Evolutionary conservation across 2,329 filamentous ascomycete species (phyloP).

Genomic region (Amesomyces nigricolor): DNA sequence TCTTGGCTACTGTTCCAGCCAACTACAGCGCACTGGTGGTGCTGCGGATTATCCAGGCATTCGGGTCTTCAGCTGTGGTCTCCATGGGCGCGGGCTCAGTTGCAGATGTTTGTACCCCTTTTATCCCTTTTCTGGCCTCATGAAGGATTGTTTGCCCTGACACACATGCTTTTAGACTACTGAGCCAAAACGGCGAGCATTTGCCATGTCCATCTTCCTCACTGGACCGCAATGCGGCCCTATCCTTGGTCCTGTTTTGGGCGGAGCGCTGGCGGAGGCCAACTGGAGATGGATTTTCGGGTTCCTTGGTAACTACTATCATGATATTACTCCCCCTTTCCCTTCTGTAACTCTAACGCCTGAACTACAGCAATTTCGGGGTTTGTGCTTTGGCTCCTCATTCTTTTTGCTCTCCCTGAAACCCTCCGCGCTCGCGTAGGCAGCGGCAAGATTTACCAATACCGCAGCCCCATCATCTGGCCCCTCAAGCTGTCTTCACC

Average conservation of each 20-base stretch:
- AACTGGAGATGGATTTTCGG: slow-evolving; percentile 20
- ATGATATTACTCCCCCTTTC: neutral
- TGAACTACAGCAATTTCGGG: slow-evolving; percentile 10
- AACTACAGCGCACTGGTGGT: slow-evolving; percentile 17
- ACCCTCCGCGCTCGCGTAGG: slow-evolving; percentile 16
- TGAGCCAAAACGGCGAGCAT: slow-evolving; percentile 16
- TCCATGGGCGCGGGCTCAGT: slow-evolving; percentile 17
- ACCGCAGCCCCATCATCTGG: slow-evolving; percentile 10
- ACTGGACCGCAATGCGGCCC: slow-evolving; percentile 17
- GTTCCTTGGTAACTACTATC: too few species aligned
- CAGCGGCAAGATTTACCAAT: slow-evolving; percentile 8
- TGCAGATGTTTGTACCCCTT: slow-evolving; percentile 12
- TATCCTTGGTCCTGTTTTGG: slow-evolving; percentile 13
- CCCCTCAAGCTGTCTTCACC: slow-evolving; percentile 13
- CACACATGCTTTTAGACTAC: slow-evolving; percentile 5
- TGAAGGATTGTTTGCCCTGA: too few species aligned
- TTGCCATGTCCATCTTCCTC: slow-evolving; percentile 19
- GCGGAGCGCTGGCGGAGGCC: slow-evolving; percentile 15
- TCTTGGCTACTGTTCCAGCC: slow-evolving; percentile 11
- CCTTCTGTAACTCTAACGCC: neutral
- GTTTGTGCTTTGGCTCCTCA: slow-evolving; percentile 8
- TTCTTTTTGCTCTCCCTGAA: slow-evolving; percentile 11
- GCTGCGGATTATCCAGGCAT: slow-evolving; percentile 14
- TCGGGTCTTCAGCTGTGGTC: slow-evolving; percentile 13
- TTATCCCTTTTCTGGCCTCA: too few species aligned